phyloP scores from a whole-genome alignment of 1,139 yeast species.

The Protomyces macrosporus region DNA sequence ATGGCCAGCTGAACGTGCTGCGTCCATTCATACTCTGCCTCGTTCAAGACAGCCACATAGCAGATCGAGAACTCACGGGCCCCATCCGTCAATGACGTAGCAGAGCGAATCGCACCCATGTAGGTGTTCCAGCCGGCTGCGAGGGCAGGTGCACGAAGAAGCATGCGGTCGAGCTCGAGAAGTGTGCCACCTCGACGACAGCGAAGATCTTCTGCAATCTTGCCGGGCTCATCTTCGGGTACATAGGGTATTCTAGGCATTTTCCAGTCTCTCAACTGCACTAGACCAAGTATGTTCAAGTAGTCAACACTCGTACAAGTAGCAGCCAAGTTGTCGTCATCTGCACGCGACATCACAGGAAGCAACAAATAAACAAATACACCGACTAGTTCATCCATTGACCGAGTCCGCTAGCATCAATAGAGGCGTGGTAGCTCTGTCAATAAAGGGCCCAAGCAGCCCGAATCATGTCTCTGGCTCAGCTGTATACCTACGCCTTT shows the following conservation, averaged over 20 bases:
- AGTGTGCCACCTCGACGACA: constrained; percentile 8
- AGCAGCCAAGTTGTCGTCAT: no score
- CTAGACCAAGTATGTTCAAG: no score
- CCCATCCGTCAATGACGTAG: neutral
- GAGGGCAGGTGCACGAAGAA: constrained; percentile 4
- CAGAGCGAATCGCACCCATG: constrained; percentile 1
- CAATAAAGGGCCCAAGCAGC: no score
- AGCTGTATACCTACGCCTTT: neutral
- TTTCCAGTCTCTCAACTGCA: neutral
- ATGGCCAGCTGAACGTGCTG: constrained; percentile 21
- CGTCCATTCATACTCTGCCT: constrained; percentile 18
- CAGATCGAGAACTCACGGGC: constrained; percentile 11
- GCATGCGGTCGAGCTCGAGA: constrained; percentile 13
- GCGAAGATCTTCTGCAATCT: constrained; percentile 6
- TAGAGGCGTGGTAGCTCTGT: no score
- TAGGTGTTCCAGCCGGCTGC: constrained; percentile 20
- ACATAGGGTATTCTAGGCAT: constrained; percentile 17
- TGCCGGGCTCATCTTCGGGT: neutral
- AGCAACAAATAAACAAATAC: no score
- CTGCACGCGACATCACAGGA: no score
- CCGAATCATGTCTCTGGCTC: neutral
- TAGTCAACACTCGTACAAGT: no score
- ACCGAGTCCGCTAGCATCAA: no score
- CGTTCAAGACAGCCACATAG: constrained; percentile 16
- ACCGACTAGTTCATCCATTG: no score